Conservation (phyloP, 2,329 filamentous ascomycete genomes). For the Ophiostoma fasciatum region DNA sequence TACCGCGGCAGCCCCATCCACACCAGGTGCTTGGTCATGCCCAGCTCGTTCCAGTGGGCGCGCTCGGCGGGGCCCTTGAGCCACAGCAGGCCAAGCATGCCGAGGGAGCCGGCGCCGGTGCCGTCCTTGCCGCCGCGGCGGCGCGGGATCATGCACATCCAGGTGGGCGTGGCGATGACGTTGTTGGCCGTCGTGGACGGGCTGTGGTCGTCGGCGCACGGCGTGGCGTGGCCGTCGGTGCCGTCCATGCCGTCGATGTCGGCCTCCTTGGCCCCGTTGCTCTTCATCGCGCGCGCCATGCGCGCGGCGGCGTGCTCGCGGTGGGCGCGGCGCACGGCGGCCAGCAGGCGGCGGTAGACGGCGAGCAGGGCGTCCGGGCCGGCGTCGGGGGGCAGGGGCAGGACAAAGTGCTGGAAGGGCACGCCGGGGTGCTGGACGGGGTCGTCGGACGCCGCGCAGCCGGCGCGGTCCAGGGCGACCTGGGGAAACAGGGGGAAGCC, state of each 20-base stretch:
- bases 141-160: slow-evolving; percentile 21
- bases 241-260: neutral
- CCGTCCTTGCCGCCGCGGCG: slow-evolving; percentile 14
- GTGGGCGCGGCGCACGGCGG: slow-evolving; percentile 9
- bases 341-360: slow-evolving; percentile 12
- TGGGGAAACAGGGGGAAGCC: slow-evolving; percentile 14
- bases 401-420: slow-evolving; percentile 13
- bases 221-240: slow-evolving; percentile 3
- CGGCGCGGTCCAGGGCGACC: neutral
- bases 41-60: slow-evolving; percentile 14
- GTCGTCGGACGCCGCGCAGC: neutral
- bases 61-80: slow-evolving; percentile 13
- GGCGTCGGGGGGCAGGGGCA: slow-evolving; percentile 7
- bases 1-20: slow-evolving; percentile 12
- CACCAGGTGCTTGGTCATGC: slow-evolving; percentile 13
- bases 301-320: slow-evolving; percentile 2
- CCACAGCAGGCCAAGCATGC: slow-evolving; percentile 22
- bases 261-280: neutral
- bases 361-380: slow-evolving; percentile 4
- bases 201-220: slow-evolving; percentile 4
- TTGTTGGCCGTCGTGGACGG: slow-evolving; percentile 16
- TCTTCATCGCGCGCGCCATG: neutral
- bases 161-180: slow-evolving; percentile 18
- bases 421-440: slow-evolving; percentile 10
- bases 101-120: slow-evolving; percentile 19